Evolutionary conservation across 2,329 filamentous ascomycete genomes (phyloP), one percentile per base, ranked within the genome.

Genomic region (Cercospora citrullina): DNA sequence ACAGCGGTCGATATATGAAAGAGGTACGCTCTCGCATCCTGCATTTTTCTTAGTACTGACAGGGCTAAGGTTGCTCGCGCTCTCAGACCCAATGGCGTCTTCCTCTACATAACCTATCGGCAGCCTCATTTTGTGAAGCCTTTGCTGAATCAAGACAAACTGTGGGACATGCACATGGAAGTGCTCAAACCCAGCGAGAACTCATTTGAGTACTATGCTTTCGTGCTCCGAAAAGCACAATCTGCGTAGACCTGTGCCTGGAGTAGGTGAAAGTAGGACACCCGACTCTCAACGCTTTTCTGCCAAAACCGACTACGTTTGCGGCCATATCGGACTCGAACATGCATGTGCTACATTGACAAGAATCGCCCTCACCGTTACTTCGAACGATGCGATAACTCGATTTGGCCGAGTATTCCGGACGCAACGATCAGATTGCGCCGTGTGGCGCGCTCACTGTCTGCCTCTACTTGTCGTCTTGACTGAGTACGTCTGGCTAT

Each of bases 81-180:
- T n/a, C 69, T 79, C 58, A 75, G 75, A 63, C 65, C 72, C 18
- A 72, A 70, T 16, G 77, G 77, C 16, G 66, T 74, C 12, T 78
- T 74, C 18, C 60, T 79, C 6, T 78, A 77, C 36, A 70, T 79
- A 45, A 86, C 85, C 0, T 87, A 82, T 72, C 77, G 85, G 42
- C 86, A 87, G 67, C 84, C 83, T 12, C 85, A 86, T 73, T 87
- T 87, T 68, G 82, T 87, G 57, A 80, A 77, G 72, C 83, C 82
- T 12, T 74, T 86, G 18, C 73, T 87, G 18, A 79, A 80, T 28
- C 73, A 77, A 8, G 77, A 81, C 2, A 79, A 78, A 0, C 72
- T 81, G 6, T 86, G 84, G 84, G 74, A 80, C 28, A 62, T 86
- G 26, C 72, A 81, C 4, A 75, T 84, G 66, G 80, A 85, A 60